phyloP scores from a whole-genome alignment of 2,329 filamentous ascomycete species.

The Ascochyta pisi region DNA sequence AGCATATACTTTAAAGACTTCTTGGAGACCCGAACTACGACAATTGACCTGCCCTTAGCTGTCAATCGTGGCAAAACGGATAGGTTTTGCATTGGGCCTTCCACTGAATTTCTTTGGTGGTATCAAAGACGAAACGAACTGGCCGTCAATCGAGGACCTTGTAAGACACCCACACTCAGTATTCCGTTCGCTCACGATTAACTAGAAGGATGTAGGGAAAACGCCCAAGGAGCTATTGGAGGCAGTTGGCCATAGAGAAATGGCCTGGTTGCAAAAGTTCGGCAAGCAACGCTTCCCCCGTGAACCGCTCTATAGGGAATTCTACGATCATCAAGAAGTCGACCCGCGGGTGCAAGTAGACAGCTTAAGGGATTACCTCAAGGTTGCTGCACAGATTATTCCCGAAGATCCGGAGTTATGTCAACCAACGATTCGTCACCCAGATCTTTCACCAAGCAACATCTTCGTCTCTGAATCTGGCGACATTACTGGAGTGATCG shows the following conservation, averaged over 20 bases:
- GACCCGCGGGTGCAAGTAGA: slow-evolving; percentile 25
- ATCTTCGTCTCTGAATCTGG: slow-evolving; percentile 42
- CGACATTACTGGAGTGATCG: slow-evolving; percentile 49
- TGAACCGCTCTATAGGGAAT: slow-evolving; percentile 25
- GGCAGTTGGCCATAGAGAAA: no score
- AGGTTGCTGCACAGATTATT: slow-evolving; percentile 28
- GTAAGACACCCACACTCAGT: slow-evolving; percentile 16
- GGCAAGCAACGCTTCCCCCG: slow-evolving; percentile 16
- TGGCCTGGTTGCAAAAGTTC: no score
- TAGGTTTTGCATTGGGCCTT: slow-evolving; percentile 33
- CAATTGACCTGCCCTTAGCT: slow-evolving; percentile 16
- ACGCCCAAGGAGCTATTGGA: slow-evolving; percentile 25
- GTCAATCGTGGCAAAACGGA: slow-evolving; percentile 1
- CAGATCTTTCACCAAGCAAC: slow-evolving; percentile 45
- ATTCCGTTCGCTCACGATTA: no score
- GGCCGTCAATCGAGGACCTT: slow-evolving; percentile 30
- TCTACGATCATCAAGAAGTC: slow-evolving; percentile 30
- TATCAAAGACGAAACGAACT: slow-evolving; percentile 24
- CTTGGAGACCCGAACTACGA: slow-evolving; percentile 7
- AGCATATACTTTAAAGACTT: slow-evolving; percentile 33
- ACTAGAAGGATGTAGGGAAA: no score
- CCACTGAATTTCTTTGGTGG: slow-evolving; percentile 29
- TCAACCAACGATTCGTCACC: slow-evolving; percentile 41
- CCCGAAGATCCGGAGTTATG: slow-evolving; percentile 24
- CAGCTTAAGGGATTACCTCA: slow-evolving; percentile 26